phyloP scores from a whole-genome alignment of 306 rosid genomes.

The Gillenia trifoliata region DNA sequence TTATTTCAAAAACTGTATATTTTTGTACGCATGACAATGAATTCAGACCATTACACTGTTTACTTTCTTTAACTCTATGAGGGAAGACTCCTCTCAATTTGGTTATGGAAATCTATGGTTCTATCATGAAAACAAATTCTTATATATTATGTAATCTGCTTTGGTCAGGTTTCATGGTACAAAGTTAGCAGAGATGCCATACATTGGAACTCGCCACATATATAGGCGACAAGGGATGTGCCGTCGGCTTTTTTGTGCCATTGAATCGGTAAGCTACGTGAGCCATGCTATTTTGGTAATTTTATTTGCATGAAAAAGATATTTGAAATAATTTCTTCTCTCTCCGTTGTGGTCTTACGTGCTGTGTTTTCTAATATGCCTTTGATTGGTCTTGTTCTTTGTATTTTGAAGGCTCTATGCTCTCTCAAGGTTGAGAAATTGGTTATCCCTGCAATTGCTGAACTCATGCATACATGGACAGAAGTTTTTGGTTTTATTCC shows the following conservation, averaged over 20 bases:
- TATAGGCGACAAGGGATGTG: conserved; percentile 99
- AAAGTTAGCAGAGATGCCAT: conserved; percentile 95
- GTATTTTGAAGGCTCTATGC: conserved; percentile 59
- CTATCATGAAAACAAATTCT: conserved; percentile 9
- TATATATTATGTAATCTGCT: conserved; percentile 13
- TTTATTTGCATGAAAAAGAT: conserved; percentile 10
- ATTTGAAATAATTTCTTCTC: not conserved
- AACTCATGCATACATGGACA: conserved; percentile 84
- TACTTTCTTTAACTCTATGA: not conserved
- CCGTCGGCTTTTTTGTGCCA: conserved; percentile 84
- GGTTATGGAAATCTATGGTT: not conserved
- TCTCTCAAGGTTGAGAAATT: conserved; percentile 77
- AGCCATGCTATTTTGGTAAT: conserved; percentile 20
- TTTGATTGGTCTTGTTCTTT: conserved; percentile 21
- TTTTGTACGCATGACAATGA: not conserved
- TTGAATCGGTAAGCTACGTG: conserved; percentile 64
- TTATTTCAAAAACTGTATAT: no score
- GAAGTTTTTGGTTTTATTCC: conserved; percentile 70
- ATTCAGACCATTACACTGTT: not conserved
- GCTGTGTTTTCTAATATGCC: conserved; percentile 14
- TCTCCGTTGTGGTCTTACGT: not conserved
- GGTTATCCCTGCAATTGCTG: conserved; percentile 91
- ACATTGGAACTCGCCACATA: conserved; percentile 91
- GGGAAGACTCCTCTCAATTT: not conserved
- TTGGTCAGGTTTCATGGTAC: conserved; percentile 88